Evolutionary conservation across 2,329 filamentous ascomycete species (phyloP).

Genomic region (Mollisiaceae sp.): DNA sequence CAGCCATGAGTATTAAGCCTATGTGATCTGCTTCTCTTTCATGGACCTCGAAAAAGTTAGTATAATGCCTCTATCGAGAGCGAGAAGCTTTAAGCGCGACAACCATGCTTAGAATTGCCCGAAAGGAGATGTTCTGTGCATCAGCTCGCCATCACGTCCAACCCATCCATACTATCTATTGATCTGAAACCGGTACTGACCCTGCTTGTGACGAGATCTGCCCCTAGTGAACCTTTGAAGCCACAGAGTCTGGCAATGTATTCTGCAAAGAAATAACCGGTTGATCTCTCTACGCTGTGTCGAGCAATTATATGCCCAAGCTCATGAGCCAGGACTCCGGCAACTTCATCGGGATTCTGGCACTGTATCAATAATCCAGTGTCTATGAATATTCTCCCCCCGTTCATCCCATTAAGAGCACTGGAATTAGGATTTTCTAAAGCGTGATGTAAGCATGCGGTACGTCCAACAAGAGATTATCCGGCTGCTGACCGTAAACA

Average conservation of each 20-base stretch:
- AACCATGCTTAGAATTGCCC: background rate
- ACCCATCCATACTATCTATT: background rate
- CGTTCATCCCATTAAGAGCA: constrained; percentile 1
- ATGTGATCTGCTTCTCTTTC: constrained; percentile 24
- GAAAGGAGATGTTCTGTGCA: background rate
- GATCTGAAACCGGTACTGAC: background rate
- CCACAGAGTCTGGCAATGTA: constrained; percentile 13
- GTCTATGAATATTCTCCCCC: constrained; percentile 20
- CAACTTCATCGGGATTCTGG: constrained; percentile 15
- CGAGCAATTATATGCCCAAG: constrained; percentile 21
- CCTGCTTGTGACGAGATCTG: constrained; percentile 15
- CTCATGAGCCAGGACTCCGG: constrained; percentile 18
- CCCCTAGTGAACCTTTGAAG: constrained; percentile 16
- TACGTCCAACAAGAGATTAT: background rate
- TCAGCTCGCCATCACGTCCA: background rate
- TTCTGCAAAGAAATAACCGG: constrained; percentile 7
- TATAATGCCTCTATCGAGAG: background rate
- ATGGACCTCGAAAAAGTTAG: constrained; percentile 9
- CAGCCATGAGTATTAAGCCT: constrained; percentile 17
- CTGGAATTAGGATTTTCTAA: constrained; percentile 12
- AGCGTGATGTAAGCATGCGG: background rate
- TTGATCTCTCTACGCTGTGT: constrained; percentile 9
- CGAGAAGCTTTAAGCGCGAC: no score
- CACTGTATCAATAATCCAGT: constrained; percentile 11
- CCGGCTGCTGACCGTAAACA: constrained; percentile 5